phyloP scores from a whole-genome alignment of 2,329 filamentous ascomycete genomes.

The Aschersonia sp. region DNA sequence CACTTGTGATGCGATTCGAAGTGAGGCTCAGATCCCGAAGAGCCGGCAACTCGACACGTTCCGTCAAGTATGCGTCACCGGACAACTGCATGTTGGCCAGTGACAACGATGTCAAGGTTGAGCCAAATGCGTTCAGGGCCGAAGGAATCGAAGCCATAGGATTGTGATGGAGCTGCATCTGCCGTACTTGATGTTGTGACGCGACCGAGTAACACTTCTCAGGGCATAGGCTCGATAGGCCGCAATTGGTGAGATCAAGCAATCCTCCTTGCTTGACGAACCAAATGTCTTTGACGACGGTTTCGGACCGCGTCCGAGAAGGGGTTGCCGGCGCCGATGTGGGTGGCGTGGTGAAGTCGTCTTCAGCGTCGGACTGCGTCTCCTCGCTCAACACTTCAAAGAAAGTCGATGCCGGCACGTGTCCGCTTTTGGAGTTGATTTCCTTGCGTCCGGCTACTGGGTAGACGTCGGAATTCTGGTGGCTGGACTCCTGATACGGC shows the following conservation, averaged over 20 bases:
- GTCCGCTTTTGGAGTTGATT: slow-evolving; percentile 9
- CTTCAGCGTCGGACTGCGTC: slow-evolving; percentile 33
- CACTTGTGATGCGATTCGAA: slow-evolving; percentile 56
- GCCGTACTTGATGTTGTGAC: slow-evolving; percentile 32
- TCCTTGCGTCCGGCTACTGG: slow-evolving; percentile 16
- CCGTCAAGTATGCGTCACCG: slow-evolving; percentile 49
- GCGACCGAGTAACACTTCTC: slow-evolving; percentile 42
- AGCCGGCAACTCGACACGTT: slow-evolving; percentile 53
- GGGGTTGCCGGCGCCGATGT: slow-evolving; percentile 38
- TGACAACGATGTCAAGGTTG: slow-evolving; percentile 57
- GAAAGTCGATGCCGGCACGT: neutral
- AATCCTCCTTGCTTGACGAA: slow-evolving; percentile 44
- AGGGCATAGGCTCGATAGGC: slow-evolving; percentile 44
- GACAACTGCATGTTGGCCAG: slow-evolving; percentile 62
- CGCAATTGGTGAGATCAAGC: slow-evolving; percentile 55
- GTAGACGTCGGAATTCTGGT: slow-evolving; percentile 8
- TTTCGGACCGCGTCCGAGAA: slow-evolving; percentile 31
- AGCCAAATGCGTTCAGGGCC: slow-evolving; percentile 56
- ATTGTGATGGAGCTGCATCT: slow-evolving; percentile 66
- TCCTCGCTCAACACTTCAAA: slow-evolving; percentile 24
- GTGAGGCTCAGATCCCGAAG: slow-evolving; percentile 66
- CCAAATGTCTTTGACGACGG: slow-evolving; percentile 33
- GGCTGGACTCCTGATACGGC: slow-evolving; percentile 19
- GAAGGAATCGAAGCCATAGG: slow-evolving; percentile 55
- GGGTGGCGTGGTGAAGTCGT: slow-evolving; percentile 42